phyloP scores from a whole-genome alignment of 2,329 filamentous ascomycete species.

The Sclerotinia nivalis region DNA sequence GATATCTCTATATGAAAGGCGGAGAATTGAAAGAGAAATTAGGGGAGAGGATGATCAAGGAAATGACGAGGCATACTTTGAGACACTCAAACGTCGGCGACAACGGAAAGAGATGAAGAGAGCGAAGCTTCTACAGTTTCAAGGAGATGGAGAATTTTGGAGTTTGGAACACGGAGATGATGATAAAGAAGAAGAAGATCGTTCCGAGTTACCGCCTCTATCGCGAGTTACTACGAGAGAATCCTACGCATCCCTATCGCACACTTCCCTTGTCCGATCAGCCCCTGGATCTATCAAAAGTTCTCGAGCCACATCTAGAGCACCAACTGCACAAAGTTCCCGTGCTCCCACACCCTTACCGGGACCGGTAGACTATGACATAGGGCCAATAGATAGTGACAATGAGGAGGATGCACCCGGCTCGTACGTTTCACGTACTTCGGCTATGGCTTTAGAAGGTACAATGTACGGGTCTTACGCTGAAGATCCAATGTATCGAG shows the following conservation, averaged over 20 bases:
- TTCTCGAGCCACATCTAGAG: constrained; percentile 28
- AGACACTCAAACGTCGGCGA: constrained; percentile 59
- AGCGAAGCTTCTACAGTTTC: constrained; percentile 53
- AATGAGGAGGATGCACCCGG: constrained; percentile 57
- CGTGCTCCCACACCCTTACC: constrained; percentile 41
- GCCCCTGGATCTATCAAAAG: constrained; percentile 33
- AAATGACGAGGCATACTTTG: constrained; percentile 60
- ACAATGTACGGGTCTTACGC: constrained; percentile 74
- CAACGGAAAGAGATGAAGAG: constrained; percentile 58
- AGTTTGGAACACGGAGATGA: constrained; percentile 77
- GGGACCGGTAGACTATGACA: constrained; percentile 43
- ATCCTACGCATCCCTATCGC: constrained; percentile 27
- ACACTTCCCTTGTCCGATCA: constrained; percentile 33
- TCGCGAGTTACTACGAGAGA: constrained; percentile 36
- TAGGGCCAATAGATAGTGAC: constrained; percentile 45
- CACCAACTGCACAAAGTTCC: constrained; percentile 38
- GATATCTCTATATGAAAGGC: constrained; percentile 80
- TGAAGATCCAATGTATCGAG: constrained; percentile 58
- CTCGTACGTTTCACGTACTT: constrained; percentile 50
- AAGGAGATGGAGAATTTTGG: constrained; percentile 66
- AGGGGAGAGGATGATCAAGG: constrained; percentile 57
- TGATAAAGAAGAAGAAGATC: constrained; percentile 46
- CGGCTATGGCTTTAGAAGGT: constrained; percentile 64
- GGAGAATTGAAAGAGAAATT: constrained; percentile 73
- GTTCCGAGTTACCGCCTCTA: constrained; percentile 39